These are phyloP conservation scores for Corynascus novoguineensis DNA, from an alignment of 495 filamentous ascomycete species.

Conservation along the genomic window DNA sequence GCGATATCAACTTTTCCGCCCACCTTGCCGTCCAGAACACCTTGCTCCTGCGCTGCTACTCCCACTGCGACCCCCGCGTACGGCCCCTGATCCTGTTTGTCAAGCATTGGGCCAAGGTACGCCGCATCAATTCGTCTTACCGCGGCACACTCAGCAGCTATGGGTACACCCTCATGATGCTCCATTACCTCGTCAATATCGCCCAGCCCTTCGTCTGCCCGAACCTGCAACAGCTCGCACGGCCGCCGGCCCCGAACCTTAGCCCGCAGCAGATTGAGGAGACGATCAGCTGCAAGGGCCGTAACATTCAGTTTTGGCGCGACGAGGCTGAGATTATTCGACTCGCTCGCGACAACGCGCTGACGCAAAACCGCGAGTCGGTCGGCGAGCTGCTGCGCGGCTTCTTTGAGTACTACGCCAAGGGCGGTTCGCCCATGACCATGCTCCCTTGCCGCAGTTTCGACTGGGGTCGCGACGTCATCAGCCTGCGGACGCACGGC, in stretches of 20 bases:
- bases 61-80: constrained; percentile 64
- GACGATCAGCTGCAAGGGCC: constrained; percentile 47
- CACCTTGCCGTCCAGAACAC: constrained; percentile 76
- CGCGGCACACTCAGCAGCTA: constrained; percentile 77
- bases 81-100: constrained; percentile 71
- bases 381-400: constrained; percentile 62
- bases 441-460: constrained; percentile 47
- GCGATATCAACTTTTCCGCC: constrained; percentile 82
- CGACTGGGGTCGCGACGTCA: constrained; percentile 62
- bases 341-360: constrained; percentile 43
- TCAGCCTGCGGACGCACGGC: constrained; percentile 64
- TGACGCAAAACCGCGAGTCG: constrained; percentile 56
- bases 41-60: constrained; percentile 69
- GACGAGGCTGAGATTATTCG: constrained; percentile 56
- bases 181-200: constrained; percentile 82
- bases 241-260: constrained; percentile 36
- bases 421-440: constrained; percentile 40
- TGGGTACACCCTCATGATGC: constrained; percentile 85
- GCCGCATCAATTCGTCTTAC: constrained; percentile 77
- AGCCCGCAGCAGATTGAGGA: constrained; percentile 38
- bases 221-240: constrained; percentile 62
- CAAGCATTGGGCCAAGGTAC: constrained; percentile 76
- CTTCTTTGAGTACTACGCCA: constrained; percentile 79
- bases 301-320: constrained; percentile 61
- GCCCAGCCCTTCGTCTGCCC: constrained; percentile 70